Evolutionary conservation across 2,329 filamentous ascomycete genomes (phyloP), one percentile per base, ranked within the genome.

Genomic region (Colletotrichum neosansevieriae): DNA sequence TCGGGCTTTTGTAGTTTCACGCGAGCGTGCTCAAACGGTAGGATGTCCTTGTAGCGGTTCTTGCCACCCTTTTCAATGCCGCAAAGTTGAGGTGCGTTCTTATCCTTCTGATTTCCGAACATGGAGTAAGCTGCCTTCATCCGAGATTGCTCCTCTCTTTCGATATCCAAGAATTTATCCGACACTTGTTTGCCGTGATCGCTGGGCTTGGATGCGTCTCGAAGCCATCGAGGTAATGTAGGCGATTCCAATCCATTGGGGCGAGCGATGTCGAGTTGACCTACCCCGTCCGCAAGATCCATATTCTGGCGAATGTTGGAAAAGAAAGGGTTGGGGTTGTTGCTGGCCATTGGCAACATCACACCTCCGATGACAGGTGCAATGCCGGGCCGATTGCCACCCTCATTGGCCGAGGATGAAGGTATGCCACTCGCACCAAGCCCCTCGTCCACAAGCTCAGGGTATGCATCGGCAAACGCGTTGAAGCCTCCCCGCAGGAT

Each of bases 21-120:
- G 67, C 96, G 86, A 3, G 94, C 91, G 79, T 99, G 96, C 75
- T 98, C 95, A 76, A 97, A 99, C 0, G 96, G 96, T 80, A 97
- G 91, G 63, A 98, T 98, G 73, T 98, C 97, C 82, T 98, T 98
- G 83, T 99, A 99, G 9, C 96, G 89, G 74, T 99, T 99, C 83
- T 98, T 98, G 17, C 86, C 89, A 7, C 96, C 96, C 78, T 98
- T 96, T 75, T 99, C 96, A 34, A 99, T 92, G 7, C 96, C 96
- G 0, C 93, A 96, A 58, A 99, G 89, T 73, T 93, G 91, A 10
- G 72, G 72, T 9, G 72, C 67, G 12, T 76, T 75, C 34, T 76
- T 73, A 13, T 63, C 56, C 49, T 59, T 67, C 17, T 67, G 69
- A 19, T 82, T 77, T 1, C 78, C 73, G 65, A 87, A 85, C 17